Evolutionary conservation across 2,329 filamentous ascomycete species (phyloP), one percentile per base, ranked within the genome.

Genomic region (Pseudogymnoascus sp.): DNA sequence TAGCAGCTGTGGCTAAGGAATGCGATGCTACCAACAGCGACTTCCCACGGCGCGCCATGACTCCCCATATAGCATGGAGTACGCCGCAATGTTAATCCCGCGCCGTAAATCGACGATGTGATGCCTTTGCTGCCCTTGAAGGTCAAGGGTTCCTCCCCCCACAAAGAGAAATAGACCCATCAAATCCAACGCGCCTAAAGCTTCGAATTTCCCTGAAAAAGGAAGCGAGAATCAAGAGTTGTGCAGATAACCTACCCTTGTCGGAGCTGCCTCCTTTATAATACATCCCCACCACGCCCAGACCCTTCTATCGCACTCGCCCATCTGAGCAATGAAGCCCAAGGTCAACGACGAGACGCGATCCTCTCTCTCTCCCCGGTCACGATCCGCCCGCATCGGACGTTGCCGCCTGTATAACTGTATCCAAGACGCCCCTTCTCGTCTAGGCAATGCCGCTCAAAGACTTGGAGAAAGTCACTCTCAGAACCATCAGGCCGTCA

Each of bases 181-280:
- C 49, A 12, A 55, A 33, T 33, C 11, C 25, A 19, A 19, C 9
- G 25, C 25, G 8, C 16, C 16, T 28, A 9, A 55, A 55, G 9
- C 49, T 14, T 55, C 28, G 28, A 35, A 12, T 12, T 55, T 19
- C 16, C 49, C 11, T 19, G 16, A 22, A 55, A 55, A 9, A 33
- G n/a, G 49, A 55, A 55, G 49, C 49, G 28, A 55, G 9, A 55
- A 55, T 33, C 28, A 55, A 55, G 49, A 55, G 49, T 52, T 52
- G 45, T 33, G 49, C 16, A 33, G 16, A 33, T 35, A 55, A 55
- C n/a, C 28, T 55, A 55, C 28, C 49, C 49, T 55, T 55, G 49
- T 35, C 49, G 5, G 11, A 55, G 9, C n/a, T 35, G 49, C 16
- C 49, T 55, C 49, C 49, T 55, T 55, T 52, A 33, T 22, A 4